Evolutionary conservation across 1,284 basidiomycete genomes (phyloP).

Genomic region (Somion occarium): DNA sequence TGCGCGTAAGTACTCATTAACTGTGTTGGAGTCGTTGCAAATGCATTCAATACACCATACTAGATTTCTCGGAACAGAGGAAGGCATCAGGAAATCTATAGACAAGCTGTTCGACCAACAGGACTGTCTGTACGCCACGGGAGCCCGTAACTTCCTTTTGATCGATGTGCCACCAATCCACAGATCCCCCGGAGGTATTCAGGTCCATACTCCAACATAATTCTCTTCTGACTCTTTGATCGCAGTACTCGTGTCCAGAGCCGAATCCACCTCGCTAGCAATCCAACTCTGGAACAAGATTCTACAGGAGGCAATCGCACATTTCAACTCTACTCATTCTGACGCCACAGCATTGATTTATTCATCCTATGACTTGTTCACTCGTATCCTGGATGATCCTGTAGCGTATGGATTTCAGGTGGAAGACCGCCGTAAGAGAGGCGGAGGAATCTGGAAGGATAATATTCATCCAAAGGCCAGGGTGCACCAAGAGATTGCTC

Average conservation of each 20-base stretch:
- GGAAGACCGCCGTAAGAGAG: constrained; percentile 27
- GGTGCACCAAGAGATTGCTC: constrained; percentile 25
- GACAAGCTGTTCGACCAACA: constrained; percentile 37
- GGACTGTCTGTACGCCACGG: constrained; percentile 41
- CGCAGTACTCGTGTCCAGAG: too few species aligned
- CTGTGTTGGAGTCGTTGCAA: background rate
- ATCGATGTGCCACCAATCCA: constrained; percentile 59
- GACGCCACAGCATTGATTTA: constrained; percentile 45
- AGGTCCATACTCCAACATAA: too few species aligned
- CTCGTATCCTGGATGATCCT: constrained; percentile 42
- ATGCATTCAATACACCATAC: too few species aligned
- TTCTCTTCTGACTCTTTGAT: too few species aligned
- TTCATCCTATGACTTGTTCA: constrained; percentile 44
- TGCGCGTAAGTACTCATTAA: constrained; percentile 37
- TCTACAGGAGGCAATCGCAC: constrained; percentile 27
- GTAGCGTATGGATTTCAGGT: constrained; percentile 34
- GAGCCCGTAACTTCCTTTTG: constrained; percentile 60
- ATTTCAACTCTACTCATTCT: constrained; percentile 35
- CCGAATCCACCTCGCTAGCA: too few species aligned
- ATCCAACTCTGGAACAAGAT: constrained; percentile 44
- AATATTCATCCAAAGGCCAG: constrained; percentile 24
- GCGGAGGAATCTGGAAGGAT: constrained; percentile 50
- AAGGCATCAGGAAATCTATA: constrained; percentile 15
- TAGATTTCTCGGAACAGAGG: constrained; percentile 7
- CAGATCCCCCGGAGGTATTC: constrained; percentile 40